These are phyloP conservation scores for Tetrapisispora taiwanensis DNA, from an alignment of 805 yeast genomes.

Conservation along the genomic window DNA sequence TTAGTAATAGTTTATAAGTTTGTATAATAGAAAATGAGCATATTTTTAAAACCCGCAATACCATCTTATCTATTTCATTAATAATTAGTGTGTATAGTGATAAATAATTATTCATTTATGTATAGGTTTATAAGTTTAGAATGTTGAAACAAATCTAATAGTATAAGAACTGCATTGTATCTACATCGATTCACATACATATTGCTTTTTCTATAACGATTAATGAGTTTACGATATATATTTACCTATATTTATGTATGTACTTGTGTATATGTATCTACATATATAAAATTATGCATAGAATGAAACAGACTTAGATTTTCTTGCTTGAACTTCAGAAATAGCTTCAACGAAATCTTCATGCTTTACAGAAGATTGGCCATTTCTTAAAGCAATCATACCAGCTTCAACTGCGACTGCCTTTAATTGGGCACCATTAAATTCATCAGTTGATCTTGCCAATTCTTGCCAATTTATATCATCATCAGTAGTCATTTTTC, in stretches of 20 bases:
- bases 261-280: not conserved
- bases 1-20: not conserved
- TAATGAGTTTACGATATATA: constrained; percentile 3
- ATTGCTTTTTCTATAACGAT: no score
- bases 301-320: constrained; percentile 88
- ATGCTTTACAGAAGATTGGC: constrained; percentile 82
- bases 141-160: no score
- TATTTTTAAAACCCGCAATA: not conserved
- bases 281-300: constrained; percentile 51
- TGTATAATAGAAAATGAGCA: not conserved
- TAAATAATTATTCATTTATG: no score
- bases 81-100: no score
- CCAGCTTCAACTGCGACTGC: constrained; percentile 99
- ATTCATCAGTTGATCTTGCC: constrained; percentile 96
- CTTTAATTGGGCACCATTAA: constrained; percentile 96
- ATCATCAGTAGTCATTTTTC: constrained; percentile 89
- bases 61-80: no score
- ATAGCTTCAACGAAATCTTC: constrained; percentile 98
- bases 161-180: no score
- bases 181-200: no score
- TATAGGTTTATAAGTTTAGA: no score
- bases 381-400: constrained; percentile 96
- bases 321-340: constrained; percentile 96
- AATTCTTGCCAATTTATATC: constrained; percentile 96
- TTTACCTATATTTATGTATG: not conserved